Evolutionary conservation across 1,284 basidiomycete species (phyloP).

Genomic region (Naganishia sp.): DNA sequence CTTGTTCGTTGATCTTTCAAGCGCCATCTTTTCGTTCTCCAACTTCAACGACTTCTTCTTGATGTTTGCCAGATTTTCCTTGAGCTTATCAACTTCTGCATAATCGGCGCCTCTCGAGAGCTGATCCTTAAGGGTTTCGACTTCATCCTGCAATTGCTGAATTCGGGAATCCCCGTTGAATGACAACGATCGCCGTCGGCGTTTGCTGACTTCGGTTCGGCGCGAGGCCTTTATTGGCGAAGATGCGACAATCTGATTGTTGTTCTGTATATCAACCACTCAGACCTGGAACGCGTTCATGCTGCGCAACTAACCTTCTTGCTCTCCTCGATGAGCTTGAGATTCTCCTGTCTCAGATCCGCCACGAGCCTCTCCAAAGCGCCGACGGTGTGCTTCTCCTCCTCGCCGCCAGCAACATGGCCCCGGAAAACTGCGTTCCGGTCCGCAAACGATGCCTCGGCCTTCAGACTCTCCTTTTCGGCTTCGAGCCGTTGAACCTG

Average conservation of each 20-base stretch:
- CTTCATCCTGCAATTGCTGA: constrained; percentile 29
- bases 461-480: constrained; percentile 39
- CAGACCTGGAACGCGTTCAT: not conserved
- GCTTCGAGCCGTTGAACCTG: constrained; percentile 37
- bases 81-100: constrained; percentile 39
- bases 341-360: constrained; percentile 39
- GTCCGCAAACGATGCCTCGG: constrained; percentile 13
- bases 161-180: constrained; percentile 30
- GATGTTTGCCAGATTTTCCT: constrained; percentile 28
- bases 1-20: constrained; percentile 42
- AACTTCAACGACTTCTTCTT: constrained; percentile 46
- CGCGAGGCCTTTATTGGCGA: not conserved
- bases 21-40: constrained; percentile 50
- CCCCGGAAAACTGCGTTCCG: constrained; percentile 9
- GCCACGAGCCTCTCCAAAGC: constrained; percentile 40
- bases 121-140: constrained; percentile 31
- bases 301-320: constrained; percentile 35
- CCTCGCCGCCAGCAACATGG: constrained; percentile 22
- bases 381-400: constrained; percentile 15
- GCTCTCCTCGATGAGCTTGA: constrained; percentile 35
- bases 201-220: constrained; percentile 10
- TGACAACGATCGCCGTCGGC: constrained; percentile 23
- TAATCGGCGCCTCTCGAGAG: constrained; percentile 23
- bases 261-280: too few relatives aligned
- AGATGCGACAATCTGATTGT: not conserved